Base-by-base conservation (phyloP, 768 basidiomycete species). In the Fistulinella prunicolor region DNA sequence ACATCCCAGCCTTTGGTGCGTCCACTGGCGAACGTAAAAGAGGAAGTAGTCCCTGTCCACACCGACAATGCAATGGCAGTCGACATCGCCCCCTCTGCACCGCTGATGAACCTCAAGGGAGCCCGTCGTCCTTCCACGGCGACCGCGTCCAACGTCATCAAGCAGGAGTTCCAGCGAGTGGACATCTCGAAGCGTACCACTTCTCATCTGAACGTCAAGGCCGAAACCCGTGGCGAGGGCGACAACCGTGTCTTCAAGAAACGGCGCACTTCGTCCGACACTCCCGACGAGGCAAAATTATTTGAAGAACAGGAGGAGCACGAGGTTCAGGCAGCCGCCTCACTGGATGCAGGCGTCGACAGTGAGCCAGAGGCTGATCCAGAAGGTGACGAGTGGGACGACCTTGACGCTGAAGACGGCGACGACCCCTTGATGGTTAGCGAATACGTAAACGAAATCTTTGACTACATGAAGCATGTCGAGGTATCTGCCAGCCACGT, bases 401-500 rank as follows among this genome's bases (percentile, higher is more conserved):
- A 98, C 61, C 78, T 98, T 14, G 94, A 97, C 55, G 83, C 81
- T 1, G 93, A 94, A 19, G 94, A 97, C 64, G 81, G 74, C 44
- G 92, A 94, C 42, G 95, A 99, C 62, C 96, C 95, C 13, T 75
- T 91, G 51, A 97, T 97, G 94, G 94, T 96, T 55, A 87, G 86
- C 71, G 92, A 97, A 69, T 99, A 99, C 62, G 94, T 96, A 42
- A 75, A 75, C 21, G 96, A 98, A 49, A 94, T 98, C 52, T 94
- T 94, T 72, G 73, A 86, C 47, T 98, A 99, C 70, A 78, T 97
- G 71, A 89, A 85, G 64, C 71, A 80, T 51, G 74, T 85, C 50
- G 93, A 97, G 81, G 94, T 94, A 62, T 39, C 75, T 30, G 12
- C 24, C 41, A 34, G 19, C 22, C 20, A 30, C 16, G 3, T 20